Evolutionary conservation across 805 yeast genomes (phyloP), one percentile per base, ranked within the genome.

Genomic region (Wickerhamiella azyma): DNA sequence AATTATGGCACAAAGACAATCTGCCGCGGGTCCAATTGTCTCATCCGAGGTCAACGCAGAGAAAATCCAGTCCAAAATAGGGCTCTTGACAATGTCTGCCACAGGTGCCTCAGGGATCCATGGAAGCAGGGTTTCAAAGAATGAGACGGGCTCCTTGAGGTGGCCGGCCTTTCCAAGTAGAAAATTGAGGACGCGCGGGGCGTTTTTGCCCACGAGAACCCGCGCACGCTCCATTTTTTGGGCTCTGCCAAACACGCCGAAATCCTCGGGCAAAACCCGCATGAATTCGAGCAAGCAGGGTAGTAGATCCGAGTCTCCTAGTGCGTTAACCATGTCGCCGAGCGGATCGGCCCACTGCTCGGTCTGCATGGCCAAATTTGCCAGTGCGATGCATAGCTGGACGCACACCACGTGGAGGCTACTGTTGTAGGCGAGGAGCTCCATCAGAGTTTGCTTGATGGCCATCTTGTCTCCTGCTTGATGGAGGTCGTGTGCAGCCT

Each of bases 31-130:
- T 43, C 89, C 96, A 56, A 88, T 85, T 1, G 84, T 73, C 13
- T 75, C 79, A 13, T 60, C 63, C 26, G 77, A 81, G 8, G 64
- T 50, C 33, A 81, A 62, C 1, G 84, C 76, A 42, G 70, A 71
- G 61, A 88, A 83, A 26, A 88, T 74, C 49, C 86, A 65, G 7
- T 73, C 67, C 19, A 86, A 75, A 37, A 92, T 65, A 1, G 92
- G 74, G 16, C 76, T 68, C 9, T 74, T 64, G 37, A 89, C 63
- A n/a, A 92, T 66, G 41, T 76, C 71, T 44, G 75, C 79, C 24
- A 89, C 70, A 3, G 89, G 83, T 41, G 85, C 76, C 60, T 94
- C 98, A 51, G 72, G 73, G 49, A 92, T 79, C 99, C 99, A 92
- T 17, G 94, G 81, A 54, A 80, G 79, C 48, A 94, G 66, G 63